These are phyloP conservation scores for Furcasterigmium furcatum DNA, from an alignment of 2,329 filamentous ascomycete species.

Conservation along the genomic window DNA sequence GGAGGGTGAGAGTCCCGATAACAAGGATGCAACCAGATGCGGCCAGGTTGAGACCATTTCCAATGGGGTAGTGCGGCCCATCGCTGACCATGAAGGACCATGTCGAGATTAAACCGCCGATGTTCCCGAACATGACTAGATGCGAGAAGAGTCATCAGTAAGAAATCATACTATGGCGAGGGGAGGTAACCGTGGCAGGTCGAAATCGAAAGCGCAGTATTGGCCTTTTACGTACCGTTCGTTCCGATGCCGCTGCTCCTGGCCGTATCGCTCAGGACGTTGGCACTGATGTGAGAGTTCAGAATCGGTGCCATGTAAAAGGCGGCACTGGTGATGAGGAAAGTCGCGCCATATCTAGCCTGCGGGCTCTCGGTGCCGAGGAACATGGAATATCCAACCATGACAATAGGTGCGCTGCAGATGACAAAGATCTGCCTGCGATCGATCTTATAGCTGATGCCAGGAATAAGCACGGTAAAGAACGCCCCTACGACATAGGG, in stretches of 20 bases:
- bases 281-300: conserved; percentile 64
- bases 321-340: no score
- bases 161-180: no score
- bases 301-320: no score
- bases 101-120: conserved; percentile 12
- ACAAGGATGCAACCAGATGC: conserved; percentile 6
- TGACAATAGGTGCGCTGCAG: conserved; percentile 53
- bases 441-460: conserved; percentile 55
- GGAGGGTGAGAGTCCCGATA: background rate
- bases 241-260: conserved; percentile 58
- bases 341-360: no score
- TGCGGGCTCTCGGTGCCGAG: conserved; percentile 53
- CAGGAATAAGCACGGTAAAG: conserved; percentile 57
- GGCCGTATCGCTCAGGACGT: conserved; percentile 67
- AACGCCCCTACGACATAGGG: conserved; percentile 66
- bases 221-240: conserved; percentile 56
- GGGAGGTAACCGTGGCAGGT: no score
- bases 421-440: conserved; percentile 60
- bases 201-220: no score
- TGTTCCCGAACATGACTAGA: conserved; percentile 37
- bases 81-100: conserved; percentile 12
- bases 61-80: conserved; percentile 11
- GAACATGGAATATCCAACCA: conserved; percentile 68
- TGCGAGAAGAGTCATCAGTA: no score
- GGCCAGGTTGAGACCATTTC: conserved; percentile 12